A percentile compares a stretch with the other conserved stretches of the same genome.
These are phyloP conservation scores for Triticum turgidum DNA, from an alignment of 176 grass and related monocot species.

Conservation along the genomic window DNA sequence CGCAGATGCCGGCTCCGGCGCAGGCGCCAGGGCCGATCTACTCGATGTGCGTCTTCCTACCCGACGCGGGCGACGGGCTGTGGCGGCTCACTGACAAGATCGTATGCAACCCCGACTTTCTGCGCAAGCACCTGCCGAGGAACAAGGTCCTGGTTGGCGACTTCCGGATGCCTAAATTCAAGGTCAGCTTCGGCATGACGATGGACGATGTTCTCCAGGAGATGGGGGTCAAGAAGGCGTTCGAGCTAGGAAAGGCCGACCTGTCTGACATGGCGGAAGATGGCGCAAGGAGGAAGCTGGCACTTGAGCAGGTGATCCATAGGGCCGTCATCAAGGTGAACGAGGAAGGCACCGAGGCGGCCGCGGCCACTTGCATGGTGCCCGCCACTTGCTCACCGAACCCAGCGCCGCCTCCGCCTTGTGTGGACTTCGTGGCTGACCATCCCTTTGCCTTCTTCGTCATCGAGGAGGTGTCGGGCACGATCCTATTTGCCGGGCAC, in stretches of 20 bases:
- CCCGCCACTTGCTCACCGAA: too few species aligned
- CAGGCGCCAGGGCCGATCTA: not conserved
- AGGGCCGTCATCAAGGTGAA: not conserved
- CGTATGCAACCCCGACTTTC: not conserved
- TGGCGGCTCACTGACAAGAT: not conserved
- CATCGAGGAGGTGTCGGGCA: not conserved
- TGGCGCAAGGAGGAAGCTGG: not conserved
- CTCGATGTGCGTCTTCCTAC: conserved; percentile 35
- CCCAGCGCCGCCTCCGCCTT: too few species aligned
- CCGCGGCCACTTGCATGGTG: not conserved
- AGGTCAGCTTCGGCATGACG: not conserved
- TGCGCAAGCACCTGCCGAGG: not conserved
- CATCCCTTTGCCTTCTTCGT: not conserved
- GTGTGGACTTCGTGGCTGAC: not conserved
- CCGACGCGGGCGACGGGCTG: conserved; percentile 3
- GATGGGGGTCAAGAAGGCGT: not conserved
- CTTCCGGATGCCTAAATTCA: not conserved
- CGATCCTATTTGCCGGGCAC: not conserved
- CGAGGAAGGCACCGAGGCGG: not conserved
- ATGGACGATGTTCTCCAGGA: not conserved
- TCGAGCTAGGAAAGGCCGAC: not conserved
- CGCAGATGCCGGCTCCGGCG: too few species aligned
- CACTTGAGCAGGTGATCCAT: not conserved
- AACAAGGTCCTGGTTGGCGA: not conserved
- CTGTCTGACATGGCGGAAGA: not conserved